phyloP scores from a whole-genome alignment of 176 grass and related monocot species.

The Zoysia japonica region DNA sequence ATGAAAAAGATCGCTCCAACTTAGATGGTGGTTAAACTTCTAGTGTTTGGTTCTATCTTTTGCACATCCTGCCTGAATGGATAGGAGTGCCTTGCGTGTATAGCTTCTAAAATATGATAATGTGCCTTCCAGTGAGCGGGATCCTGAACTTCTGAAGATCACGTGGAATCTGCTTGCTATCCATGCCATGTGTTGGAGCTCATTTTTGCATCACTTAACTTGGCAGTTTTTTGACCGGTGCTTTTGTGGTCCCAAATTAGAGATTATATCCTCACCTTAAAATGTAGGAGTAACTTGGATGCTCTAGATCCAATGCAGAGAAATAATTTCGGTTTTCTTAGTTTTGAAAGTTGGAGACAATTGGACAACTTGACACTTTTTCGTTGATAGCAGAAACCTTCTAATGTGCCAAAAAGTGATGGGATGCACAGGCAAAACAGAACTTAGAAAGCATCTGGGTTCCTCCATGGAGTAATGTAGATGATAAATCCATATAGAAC shows the following conservation, averaged over 20 bases:
- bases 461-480: conserved; percentile 35
- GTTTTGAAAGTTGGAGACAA: conserved; percentile 10
- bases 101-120: conserved; percentile 4
- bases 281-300: not conserved
- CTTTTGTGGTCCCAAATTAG: conserved; percentile 17
- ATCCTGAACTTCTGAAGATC: conserved; percentile 27
- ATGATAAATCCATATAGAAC: conserved; percentile 32
- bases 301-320: not conserved
- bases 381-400: conserved; percentile 31
- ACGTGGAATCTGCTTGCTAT: conserved; percentile 1
- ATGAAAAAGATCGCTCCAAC: conserved; percentile 37
- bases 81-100: conserved; percentile 13
- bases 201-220: conserved; percentile 7
- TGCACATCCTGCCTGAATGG: conserved; percentile 8
- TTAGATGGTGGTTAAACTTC: conserved; percentile 16
- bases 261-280: not conserved
- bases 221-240: not conserved
- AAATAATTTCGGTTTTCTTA: conserved; percentile 11
- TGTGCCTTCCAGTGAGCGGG: not conserved
- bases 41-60: conserved; percentile 27
- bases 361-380: conserved; percentile 13
- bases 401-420: conserved; percentile 37
- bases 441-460: conserved; percentile 44
- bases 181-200: not conserved
- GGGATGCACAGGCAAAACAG: conserved; percentile 8